These are phyloP conservation scores for Eremothecium sinecaudum DNA, from an alignment of 1,139 yeast genomes.

Conservation along the genomic window DNA sequence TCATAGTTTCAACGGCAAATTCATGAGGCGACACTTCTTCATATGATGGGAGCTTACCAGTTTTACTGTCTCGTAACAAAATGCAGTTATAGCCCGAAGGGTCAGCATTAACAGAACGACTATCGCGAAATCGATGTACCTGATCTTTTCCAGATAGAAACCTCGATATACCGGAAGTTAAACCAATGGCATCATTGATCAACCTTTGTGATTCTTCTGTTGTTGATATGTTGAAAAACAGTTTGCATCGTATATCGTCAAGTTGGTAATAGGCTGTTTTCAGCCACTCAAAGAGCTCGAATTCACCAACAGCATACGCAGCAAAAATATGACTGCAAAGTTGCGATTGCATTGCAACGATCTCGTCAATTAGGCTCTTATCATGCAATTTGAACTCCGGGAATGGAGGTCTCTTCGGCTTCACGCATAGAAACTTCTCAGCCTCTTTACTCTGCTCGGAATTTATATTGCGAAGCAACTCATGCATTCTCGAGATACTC, in stretches of 20 bases:
- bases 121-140: slow-evolving; percentile 23
- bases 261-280: slow-evolving; percentile 47
- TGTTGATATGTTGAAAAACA: slow-evolving; percentile 51
- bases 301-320: slow-evolving; percentile 62
- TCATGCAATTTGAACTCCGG: slow-evolving; percentile 41
- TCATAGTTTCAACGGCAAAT: slow-evolving; percentile 59
- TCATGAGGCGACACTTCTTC: slow-evolving; percentile 40
- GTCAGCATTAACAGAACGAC: slow-evolving; percentile 35
- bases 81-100: slow-evolving; percentile 70
- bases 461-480: slow-evolving; percentile 26
- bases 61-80: slow-evolving; percentile 48
- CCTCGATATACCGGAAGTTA: slow-evolving; percentile 60
- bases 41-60: slow-evolving; percentile 54
- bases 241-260: slow-evolving; percentile 53
- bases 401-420: slow-evolving; percentile 40
- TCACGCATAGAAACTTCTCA: slow-evolving; percentile 7
- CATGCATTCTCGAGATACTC: slow-evolving; percentile 39
- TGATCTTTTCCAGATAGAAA: slow-evolving; percentile 41
- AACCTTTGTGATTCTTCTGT: slow-evolving; percentile 47
- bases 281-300: slow-evolving; percentile 48
- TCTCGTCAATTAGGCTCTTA: slow-evolving; percentile 45
- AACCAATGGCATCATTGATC: slow-evolving; percentile 49
- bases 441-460: slow-evolving; percentile 21
- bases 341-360: slow-evolving; percentile 47
- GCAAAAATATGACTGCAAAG: slow-evolving; percentile 58